Conservation (phyloP, 306 rosid species). For the Dryas octopetala region DNA sequence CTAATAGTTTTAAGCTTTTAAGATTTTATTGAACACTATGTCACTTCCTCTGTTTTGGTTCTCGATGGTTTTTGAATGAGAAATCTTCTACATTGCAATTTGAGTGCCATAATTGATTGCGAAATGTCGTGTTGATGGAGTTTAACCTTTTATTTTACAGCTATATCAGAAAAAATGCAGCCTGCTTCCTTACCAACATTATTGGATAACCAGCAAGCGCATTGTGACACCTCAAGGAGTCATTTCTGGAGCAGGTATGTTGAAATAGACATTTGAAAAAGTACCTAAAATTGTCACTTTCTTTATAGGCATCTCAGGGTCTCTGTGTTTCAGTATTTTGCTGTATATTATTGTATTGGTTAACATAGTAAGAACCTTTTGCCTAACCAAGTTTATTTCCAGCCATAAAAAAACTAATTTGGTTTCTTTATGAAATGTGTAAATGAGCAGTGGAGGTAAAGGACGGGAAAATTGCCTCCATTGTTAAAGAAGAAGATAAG, state of each 20-base stretch:
- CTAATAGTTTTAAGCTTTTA: too few relatives aligned
- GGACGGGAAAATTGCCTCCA: conserved; percentile 63
- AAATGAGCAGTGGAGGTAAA: conserved; percentile 71
- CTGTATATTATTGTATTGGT: too few relatives aligned
- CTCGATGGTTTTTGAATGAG: not conserved
- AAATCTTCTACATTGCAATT: not conserved
- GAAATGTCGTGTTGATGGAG: not conserved
- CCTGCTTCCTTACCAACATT: conserved; percentile 63
- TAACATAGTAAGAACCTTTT: too few relatives aligned
- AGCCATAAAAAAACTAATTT: not conserved
- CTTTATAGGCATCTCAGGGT: too few relatives aligned
- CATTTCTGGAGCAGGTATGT: conserved; percentile 80
- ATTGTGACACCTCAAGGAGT: conserved; percentile 79
- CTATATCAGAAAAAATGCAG: conserved; percentile 46
- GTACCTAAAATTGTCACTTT: too few relatives aligned
- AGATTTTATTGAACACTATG: too few relatives aligned
- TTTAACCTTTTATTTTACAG: conserved; percentile 18
- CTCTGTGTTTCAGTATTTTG: too few relatives aligned
- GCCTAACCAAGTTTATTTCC: too few relatives aligned
- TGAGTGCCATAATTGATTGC: not conserved
- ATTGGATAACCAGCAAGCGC: conserved; percentile 84
- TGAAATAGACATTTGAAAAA: not conserved
- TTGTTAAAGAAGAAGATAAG: conserved; percentile 56
- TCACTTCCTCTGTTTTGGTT: not conserved
- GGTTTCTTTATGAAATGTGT: conserved; percentile 13